Base-by-base conservation (phyloP, 228 moss, liverwort and hornwort genomes). In the Sphagnum fallax region DNA sequence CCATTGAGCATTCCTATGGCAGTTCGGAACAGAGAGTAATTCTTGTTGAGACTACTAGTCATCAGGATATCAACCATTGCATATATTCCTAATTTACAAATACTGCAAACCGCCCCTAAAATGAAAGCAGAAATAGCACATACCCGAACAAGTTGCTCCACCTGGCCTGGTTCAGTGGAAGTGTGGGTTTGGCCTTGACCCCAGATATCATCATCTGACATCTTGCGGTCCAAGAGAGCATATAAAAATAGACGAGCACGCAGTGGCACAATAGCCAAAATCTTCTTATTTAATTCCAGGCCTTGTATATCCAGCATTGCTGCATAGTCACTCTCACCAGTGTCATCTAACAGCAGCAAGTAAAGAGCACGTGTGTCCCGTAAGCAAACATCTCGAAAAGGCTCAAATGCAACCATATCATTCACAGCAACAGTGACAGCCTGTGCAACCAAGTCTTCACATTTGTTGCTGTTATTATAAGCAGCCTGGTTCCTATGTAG, bases 321-420 rank as follows among this genome's bases (percentile, higher is more conserved):
- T 61, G 98, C 98, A 83, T 89, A 90, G 65, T 94, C 91, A 67
- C 78, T 83, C 71, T 98, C 98, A 60, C 92, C 94, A 47, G 87
- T 71, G 67, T 98, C 98, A 58, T 87, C 79, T 52, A 92, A 88
- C 9, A 98, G 74, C 48, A 90, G 90, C 49, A 84, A 80, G 69
- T 98, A 90, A 69, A 98, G 84, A 14, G 87, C 81, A 75, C 81
- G 79, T 32, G 94, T 94, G 70, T 98, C 98, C 51, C 90, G 80
- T 62, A 98, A 78, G 77, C 94, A 98, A 5, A 94, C 92, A 75
- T 90, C 98, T 76, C 94, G 88, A 80, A 98, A 98, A 48, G 98
- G 94, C 71, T 98, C 94, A 76, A 94, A 94, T 48, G 92, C 90
- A 55, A 98, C 92, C 76, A 94, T 89, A 64, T 94, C 98, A 76